These are phyloP conservation scores for Macrophomina pseudophaseolina DNA, from an alignment of 2,329 filamentous ascomycete species.

Conservation along the genomic window DNA sequence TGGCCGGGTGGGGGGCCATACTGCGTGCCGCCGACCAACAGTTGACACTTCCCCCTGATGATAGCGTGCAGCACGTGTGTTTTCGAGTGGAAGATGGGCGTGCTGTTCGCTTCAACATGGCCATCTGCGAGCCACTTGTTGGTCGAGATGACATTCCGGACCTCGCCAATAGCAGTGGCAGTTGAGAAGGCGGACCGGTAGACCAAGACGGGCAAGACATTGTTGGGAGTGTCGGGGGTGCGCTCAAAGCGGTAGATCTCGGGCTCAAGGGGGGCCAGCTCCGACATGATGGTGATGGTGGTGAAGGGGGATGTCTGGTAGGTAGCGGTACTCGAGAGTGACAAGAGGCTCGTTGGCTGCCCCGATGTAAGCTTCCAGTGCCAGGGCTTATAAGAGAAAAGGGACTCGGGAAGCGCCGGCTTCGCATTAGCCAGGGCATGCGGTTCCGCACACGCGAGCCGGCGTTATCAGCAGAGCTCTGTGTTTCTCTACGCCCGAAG, in stretches of 20 bases:
- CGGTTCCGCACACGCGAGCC: conserved; percentile 17
- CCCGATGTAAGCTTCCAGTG: neutral
- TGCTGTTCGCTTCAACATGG: conserved; percentile 1
- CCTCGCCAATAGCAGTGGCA: neutral
- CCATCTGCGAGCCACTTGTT: neutral
- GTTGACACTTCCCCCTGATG: neutral
- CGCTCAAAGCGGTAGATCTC: conserved; percentile 12
- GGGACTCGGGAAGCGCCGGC: conserved; percentile 17
- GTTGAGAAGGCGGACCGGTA: conserved; percentile 12
- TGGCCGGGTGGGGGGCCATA: neutral
- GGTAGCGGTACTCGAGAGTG: neutral
- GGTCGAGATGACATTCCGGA: conserved; percentile 1
- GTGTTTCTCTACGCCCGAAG: conserved; percentile 18
- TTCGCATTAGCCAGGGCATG: neutral
- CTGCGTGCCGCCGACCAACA: conserved; percentile 8
- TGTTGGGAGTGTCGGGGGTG: conserved; percentile 14
- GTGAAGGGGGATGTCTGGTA: neutral
- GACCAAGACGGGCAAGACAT: conserved; percentile 11
- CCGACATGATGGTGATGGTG: neutral
- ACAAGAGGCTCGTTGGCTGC: neutral
- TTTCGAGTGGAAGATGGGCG: conserved; percentile 5
- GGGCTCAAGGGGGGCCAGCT: neutral
- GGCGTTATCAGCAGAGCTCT: conserved; percentile 11
- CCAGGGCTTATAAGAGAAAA: conserved; percentile 3
- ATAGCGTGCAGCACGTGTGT: conserved; percentile 8